These are phyloP conservation scores for Aspergillus diversus DNA, from an alignment of 495 filamentous ascomycete genomes.

Conservation along the genomic window DNA sequence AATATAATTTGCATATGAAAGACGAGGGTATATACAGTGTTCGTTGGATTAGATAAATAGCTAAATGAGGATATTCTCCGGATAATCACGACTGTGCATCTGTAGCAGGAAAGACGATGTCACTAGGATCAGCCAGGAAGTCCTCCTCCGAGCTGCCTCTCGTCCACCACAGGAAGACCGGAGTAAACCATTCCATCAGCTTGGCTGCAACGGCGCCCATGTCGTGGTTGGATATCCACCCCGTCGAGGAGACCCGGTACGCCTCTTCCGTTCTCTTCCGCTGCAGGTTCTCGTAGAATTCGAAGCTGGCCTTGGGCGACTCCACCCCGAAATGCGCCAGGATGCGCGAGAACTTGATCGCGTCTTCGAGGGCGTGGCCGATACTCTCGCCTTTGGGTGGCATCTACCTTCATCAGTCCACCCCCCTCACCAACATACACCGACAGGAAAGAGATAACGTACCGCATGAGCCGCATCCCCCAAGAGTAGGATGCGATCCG, in stretches of 20 bases:
- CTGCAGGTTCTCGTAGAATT: constrained; percentile 1
- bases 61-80: too few relatives aligned
- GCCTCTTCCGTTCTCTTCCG: constrained; percentile 1
- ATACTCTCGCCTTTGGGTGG: constrained; percentile 55
- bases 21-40: not conserved
- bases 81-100: too few relatives aligned
- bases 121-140: constrained; percentile 4
- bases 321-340: constrained; percentile 19
- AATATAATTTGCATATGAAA: not conserved
- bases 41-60: not conserved
- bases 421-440: too few relatives aligned
- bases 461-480: constrained; percentile 47
- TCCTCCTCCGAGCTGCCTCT: not conserved
- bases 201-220: not conserved
- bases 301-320: not conserved
- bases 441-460: too few relatives aligned
- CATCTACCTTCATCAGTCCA: constrained; percentile 43
- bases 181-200: constrained; percentile 5
- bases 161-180: constrained; percentile 2
- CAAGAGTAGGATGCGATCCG: constrained; percentile 44
- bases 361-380: constrained; percentile 55
- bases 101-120: not conserved
- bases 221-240: constrained; percentile 10
- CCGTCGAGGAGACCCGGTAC: constrained; percentile 1
- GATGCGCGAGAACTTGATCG: constrained; percentile 47